phyloP scores from a whole-genome alignment of 495 filamentous ascomycete species.

The Cercophora newfieldiana region DNA sequence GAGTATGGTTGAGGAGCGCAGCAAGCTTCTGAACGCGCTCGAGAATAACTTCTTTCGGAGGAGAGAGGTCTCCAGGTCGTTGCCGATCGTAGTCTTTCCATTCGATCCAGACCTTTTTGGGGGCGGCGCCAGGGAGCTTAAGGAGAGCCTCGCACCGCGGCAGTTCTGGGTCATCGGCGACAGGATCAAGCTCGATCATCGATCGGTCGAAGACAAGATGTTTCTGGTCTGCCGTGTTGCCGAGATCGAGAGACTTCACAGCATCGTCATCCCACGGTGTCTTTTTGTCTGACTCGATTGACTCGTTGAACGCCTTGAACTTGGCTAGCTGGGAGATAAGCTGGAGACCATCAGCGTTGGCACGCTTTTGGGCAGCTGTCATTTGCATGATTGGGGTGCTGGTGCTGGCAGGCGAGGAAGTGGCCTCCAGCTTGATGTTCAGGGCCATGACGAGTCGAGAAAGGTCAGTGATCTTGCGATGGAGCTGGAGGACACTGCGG shows the following conservation, averaged over 20 bases:
- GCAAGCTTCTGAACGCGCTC: slow-evolving; percentile 42
- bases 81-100: slow-evolving; percentile 49
- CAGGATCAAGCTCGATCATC: slow-evolving; percentile 30
- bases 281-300: slow-evolving; percentile 37
- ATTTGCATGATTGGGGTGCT: slow-evolving; percentile 25
- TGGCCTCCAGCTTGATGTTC: slow-evolving; percentile 34
- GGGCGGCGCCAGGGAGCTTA: slow-evolving; percentile 22
- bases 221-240: slow-evolving; percentile 29
- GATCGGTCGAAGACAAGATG: slow-evolving; percentile 36
- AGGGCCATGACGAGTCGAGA: slow-evolving; percentile 43
- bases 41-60: slow-evolving; percentile 38
- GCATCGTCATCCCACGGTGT: slow-evolving; percentile 33
- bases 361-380: slow-evolving; percentile 30
- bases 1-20: slow-evolving; percentile 41
- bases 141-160: slow-evolving; percentile 40
- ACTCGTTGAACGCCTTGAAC: slow-evolving; percentile 51
- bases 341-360: slow-evolving; percentile 37
- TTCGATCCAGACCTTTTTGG: slow-evolving; percentile 46
- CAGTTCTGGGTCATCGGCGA: slow-evolving; percentile 30
- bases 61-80: slow-evolving; percentile 31
- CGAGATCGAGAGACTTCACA: slow-evolving; percentile 36
- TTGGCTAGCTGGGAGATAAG: slow-evolving; percentile 44
- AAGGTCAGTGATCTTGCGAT: slow-evolving; percentile 43
- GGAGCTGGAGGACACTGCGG: slow-evolving; percentile 44
- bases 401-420: slow-evolving; percentile 9